Base-by-base conservation (phyloP, 495 filamentous ascomycete species). In the Talaromyces liani region DNA sequence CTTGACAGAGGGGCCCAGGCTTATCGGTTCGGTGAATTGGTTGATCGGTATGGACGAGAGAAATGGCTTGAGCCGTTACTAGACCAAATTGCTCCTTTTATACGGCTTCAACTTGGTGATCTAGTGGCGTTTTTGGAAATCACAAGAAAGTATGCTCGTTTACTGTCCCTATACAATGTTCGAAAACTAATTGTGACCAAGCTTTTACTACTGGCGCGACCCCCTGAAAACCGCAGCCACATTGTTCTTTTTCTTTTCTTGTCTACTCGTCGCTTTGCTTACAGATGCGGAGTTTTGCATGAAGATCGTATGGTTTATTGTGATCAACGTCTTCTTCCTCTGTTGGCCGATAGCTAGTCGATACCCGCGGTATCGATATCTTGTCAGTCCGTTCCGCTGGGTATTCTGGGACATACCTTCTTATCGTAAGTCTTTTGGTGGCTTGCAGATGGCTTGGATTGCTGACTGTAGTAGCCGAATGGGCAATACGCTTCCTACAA, bases 171-270 rank as follows among this genome's bases (percentile, higher is more conserved):
- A 18, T n/a, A 5, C 14, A 47, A 31, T 16, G 29, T 7, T n/a
- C 10, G 10, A 53, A 34, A 56, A 22, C 63, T 54, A 34, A 60
- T 58, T 60, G 16, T 12, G 59, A 5, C 58, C 36, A 39, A 81
- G 76, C 61, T 81, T 81, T 64, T 77, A 79, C 57, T 69, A 77
- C 60, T 82, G 79, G 76, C 69, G 69, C 25, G 59, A 58, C 29
- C 78, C 79, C 1, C 60, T 45, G 16, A 70, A 70, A 4, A 80
- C 80, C 1, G 58, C 70, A 2, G 60, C 65, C n/a, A 70, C 73
- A 2, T 69, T 81, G 8, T 54, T 61, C 18, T 67, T 80, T 39
- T 66, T 80, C 24, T 55, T 57, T 14, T 62, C 67, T 10, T 68
- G 67, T 51, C 68, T 79, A 33, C 39, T 79, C 12, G 27, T 77